Percentiles rank a stretch among this genome's conserved stretches.
phyloP scores from a whole-genome alignment of 495 filamentous ascomycete species.

The Pseudomonodictys pantanalensis region DNA sequence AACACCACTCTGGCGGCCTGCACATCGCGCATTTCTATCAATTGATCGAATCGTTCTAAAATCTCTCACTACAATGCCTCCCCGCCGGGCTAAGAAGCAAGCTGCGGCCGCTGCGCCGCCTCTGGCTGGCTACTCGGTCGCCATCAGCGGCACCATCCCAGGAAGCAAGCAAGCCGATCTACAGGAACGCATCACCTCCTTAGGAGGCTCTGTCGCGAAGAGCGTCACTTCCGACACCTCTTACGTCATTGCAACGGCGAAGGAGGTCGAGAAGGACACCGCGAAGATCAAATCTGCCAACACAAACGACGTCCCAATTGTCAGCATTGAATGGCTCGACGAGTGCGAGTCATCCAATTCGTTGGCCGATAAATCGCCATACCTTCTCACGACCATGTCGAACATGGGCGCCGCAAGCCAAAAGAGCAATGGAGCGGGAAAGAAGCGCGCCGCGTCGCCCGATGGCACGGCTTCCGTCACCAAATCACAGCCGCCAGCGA shows the following conservation, averaged over 20 bases:
- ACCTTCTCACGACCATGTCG: conserved; percentile 34
- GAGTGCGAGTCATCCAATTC: conserved; percentile 48
- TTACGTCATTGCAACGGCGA: conserved; percentile 57
- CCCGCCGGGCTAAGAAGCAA: neutral
- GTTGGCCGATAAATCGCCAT: conserved; percentile 46
- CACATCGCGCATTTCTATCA: neutral
- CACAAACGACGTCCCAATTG: conserved; percentile 50
- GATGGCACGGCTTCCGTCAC: neutral
- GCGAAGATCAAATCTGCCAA: conserved; percentile 33
- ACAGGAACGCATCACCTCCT: conserved; percentile 45
- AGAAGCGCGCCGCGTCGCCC: conserved; percentile 5
- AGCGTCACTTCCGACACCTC: conserved; percentile 53
- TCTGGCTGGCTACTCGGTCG: conserved; percentile 40
- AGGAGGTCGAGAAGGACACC: conserved; percentile 49
- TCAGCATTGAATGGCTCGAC: conserved; percentile 61
- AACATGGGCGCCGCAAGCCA: conserved; percentile 20
- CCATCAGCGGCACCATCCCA: conserved; percentile 60
- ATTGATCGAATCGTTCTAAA: too few species aligned
- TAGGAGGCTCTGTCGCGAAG: conserved; percentile 51
- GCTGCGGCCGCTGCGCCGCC: neutral
- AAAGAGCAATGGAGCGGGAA: conserved; percentile 29
- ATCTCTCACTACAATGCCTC: neutral
- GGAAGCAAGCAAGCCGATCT: conserved; percentile 51
- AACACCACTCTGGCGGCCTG: neutral
- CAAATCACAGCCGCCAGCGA: conserved; percentile 18